A percentile compares a stretch with the other conserved stretches of the same genome.
These are phyloP conservation scores for Galerina marginata DNA, from an alignment of 768 basidiomycete species.

Conservation along the genomic window DNA sequence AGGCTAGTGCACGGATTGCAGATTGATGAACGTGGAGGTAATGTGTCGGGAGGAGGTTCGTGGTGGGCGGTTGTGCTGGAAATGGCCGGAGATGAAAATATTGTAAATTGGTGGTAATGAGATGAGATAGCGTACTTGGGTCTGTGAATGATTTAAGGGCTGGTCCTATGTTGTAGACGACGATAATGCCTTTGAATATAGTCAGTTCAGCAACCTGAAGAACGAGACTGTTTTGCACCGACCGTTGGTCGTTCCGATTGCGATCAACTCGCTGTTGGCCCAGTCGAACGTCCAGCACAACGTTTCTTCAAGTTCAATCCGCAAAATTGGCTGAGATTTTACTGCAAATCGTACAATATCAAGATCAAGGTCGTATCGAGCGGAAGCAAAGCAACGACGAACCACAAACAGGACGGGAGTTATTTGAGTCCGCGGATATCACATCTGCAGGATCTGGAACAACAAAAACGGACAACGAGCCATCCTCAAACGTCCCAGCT, in stretches of 20 bases:
- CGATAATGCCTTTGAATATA: conserved; percentile 50
- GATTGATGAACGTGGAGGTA: conserved; percentile 80
- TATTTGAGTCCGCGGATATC: conserved; percentile 29
- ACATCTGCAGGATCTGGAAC: conserved; percentile 80
- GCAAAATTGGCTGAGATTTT: conserved; percentile 64
- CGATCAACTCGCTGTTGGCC: conserved; percentile 84
- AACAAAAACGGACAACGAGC: conserved; percentile 76
- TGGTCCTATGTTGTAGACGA: conserved; percentile 58
- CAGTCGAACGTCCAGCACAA: conserved; percentile 86
- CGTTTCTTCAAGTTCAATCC: conserved; percentile 77
- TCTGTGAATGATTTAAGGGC: conserved; percentile 40
- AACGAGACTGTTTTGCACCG: not conserved
- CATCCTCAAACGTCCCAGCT: conserved; percentile 87
- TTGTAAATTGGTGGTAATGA: not conserved
- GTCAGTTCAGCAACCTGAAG: conserved; percentile 4
- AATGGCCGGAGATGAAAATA: not conserved
- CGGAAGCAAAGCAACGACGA: conserved; percentile 20
- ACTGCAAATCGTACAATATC: conserved; percentile 43
- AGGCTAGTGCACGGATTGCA: conserved; percentile 75
- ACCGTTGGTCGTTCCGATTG: conserved; percentile 89
- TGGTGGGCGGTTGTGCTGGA: conserved; percentile 33
- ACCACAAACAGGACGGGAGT: conserved; percentile 55
- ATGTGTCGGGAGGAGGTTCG: conserved; percentile 67
- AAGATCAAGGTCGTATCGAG: not conserved
- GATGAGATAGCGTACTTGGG: conserved; percentile 33